Evolutionary conservation across 305 asterid species (phyloP).

Genomic region (Coffea humblotiana): DNA sequence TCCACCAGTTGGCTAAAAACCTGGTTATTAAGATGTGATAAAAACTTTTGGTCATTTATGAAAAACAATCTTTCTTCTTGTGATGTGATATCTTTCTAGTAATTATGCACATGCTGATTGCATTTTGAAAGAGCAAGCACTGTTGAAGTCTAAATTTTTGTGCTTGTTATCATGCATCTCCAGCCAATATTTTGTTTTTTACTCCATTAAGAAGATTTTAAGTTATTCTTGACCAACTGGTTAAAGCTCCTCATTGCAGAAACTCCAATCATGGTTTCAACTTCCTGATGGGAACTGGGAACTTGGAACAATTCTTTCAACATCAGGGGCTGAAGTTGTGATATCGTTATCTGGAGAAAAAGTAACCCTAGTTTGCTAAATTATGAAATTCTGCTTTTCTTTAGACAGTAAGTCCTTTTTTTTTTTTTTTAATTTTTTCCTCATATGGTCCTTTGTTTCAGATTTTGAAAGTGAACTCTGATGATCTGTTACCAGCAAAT

Average conservation of each 20-base stretch:
- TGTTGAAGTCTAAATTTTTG: neutral
- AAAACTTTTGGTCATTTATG: neutral
- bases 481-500: constrained; percentile 74
- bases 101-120: neutral
- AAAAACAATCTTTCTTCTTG: neutral
- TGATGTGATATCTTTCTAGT: neutral
- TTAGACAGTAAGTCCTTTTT: neutral
- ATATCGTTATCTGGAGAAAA: constrained; percentile 74
- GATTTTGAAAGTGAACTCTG: constrained; percentile 76
- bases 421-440: neutral
- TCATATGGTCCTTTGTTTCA: constrained; percentile 25
- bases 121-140: neutral
- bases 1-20: neutral
- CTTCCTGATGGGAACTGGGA: constrained; percentile 96
- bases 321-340: constrained; percentile 67
- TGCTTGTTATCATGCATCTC: neutral
- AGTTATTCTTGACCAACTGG: constrained; percentile 21
- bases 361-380: constrained; percentile 45
- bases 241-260: constrained; percentile 51
- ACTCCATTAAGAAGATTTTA: neutral
- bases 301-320: constrained; percentile 73
- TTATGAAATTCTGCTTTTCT: constrained; percentile 14
- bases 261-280: constrained; percentile 85
- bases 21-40: neutral
- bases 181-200: constrained; percentile 2